These are phyloP conservation scores for Naganishia liquefaciens DNA, from an alignment of 1,284 basidiomycete species.

Conservation along the genomic window DNA sequence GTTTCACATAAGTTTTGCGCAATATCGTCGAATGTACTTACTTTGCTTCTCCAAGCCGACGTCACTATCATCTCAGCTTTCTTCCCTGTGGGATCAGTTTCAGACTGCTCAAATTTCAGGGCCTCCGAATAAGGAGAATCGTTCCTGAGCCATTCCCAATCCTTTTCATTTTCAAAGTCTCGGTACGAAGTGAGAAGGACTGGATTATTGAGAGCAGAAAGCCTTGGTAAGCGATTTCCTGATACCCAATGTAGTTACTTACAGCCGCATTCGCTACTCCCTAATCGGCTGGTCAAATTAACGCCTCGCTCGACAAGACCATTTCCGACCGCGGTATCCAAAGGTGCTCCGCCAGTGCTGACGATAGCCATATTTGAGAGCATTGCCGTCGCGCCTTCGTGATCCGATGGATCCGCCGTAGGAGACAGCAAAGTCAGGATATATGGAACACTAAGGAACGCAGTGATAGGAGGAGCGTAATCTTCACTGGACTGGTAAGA, in stretches of 20 bases:
- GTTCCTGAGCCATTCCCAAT: conserved; percentile 54
- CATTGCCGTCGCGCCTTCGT: conserved; percentile 36
- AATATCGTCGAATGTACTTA: conserved; percentile 18
- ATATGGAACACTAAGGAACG: conserved; percentile 51
- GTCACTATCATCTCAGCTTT: conserved; percentile 51
- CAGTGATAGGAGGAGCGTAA: conserved; percentile 25
- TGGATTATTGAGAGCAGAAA: conserved; percentile 3
- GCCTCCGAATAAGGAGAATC: conserved; percentile 42
- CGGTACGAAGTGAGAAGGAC: conserved; percentile 54
- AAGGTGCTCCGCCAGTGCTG: conserved; percentile 54
- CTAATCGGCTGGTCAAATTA: conserved; percentile 53
- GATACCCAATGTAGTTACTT: conserved; percentile 31
- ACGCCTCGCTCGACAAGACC: conserved; percentile 47
- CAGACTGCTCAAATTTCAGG: conserved; percentile 39
- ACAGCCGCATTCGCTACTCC: conserved; percentile 55
- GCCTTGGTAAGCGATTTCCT: not conserved
- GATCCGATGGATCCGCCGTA: conserved; percentile 38
- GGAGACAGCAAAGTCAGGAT: conserved; percentile 52
- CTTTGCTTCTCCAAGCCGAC: conserved; percentile 47
- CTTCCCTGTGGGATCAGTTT: conserved; percentile 32
- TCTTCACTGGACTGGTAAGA: conserved; percentile 6
- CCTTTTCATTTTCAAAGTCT: conserved; percentile 48
- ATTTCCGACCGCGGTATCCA: conserved; percentile 51
- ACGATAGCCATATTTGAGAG: conserved; percentile 51
- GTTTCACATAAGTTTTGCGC: no score